phyloP scores from a whole-genome alignment of 345 rosid species.

The Eucalyptus regnans region DNA sequence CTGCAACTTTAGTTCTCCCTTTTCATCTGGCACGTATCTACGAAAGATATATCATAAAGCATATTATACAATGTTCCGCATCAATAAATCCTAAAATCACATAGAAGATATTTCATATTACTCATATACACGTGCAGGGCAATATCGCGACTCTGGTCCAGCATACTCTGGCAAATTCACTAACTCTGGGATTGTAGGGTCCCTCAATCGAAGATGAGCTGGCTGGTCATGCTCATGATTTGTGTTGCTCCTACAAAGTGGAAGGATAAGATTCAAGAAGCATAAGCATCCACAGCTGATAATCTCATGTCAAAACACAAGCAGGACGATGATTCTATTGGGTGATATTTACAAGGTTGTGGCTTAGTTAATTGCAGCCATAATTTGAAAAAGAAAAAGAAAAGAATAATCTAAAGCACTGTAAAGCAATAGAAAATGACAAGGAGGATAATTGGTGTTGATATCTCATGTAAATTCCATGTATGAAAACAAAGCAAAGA shows the following conservation, averaged over 20 bases:
- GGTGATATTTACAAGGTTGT: not conserved
- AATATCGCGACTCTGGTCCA: conserved; percentile 84
- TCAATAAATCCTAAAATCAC: not conserved
- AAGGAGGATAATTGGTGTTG: not conserved
- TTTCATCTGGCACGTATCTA: conserved; percentile 74
- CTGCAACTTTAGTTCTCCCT: conserved; percentile 60
- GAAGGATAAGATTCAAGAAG: not conserved
- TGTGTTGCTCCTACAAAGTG: conserved; percentile 71
- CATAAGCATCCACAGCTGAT: not conserved
- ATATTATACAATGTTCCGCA: not conserved
- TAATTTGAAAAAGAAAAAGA: not conserved
- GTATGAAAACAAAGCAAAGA: not conserved
- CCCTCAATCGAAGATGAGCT: conserved; percentile 68
- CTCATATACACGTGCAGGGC: conserved; percentile 98
- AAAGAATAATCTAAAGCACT: not conserved
- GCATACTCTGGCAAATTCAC: conserved; percentile 73
- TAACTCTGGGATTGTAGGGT: conserved; percentile 54
- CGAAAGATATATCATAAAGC: not conserved
- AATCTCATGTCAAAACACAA: not conserved
- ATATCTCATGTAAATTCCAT: not conserved
- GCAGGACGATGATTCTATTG: not conserved
- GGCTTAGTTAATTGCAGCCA: not conserved
- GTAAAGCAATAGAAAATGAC: not conserved
- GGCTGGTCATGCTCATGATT: conserved; percentile 96
- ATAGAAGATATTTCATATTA: conserved; percentile 4